Evolutionary conservation across 352 stramenopile genomes (phyloP).

Genomic region (Stramenopiles sp.): DNA sequence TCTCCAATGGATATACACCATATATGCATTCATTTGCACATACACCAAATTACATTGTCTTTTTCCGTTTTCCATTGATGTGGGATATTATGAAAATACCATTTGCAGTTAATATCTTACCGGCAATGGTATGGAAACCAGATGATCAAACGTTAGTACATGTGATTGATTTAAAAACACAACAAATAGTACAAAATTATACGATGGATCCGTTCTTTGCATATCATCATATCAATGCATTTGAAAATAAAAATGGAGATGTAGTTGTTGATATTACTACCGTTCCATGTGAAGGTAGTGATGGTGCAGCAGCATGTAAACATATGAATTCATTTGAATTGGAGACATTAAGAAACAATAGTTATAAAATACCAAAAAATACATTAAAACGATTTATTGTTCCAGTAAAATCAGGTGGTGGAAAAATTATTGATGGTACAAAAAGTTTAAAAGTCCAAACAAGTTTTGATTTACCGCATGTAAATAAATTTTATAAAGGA

Average conservation of each 20-base stretch:
- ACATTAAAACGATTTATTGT: background rate
- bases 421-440: background rate
- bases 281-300: background rate
- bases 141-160: background rate
- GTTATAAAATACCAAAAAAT: background rate
- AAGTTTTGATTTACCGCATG: background rate
- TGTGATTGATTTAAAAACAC: background rate
- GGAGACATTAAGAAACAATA: background rate
- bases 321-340: background rate
- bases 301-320: background rate
- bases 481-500: background rate
- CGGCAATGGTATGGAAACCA: background rate
- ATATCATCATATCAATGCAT: slow-evolving; percentile 3
- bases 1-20: background rate
- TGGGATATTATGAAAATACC: background rate
- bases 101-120: background rate
- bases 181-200: background rate
- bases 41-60: background rate
- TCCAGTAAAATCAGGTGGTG: background rate
- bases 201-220: background rate
- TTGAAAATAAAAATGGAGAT: background rate
- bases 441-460: background rate
- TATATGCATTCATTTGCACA: slow-evolving; percentile 4
- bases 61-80: background rate
- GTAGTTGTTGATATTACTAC: background rate